Base-by-base conservation (phyloP, 2,329 filamentous ascomycete genomes). In the Thermothelomyces thermophilus region DNA sequence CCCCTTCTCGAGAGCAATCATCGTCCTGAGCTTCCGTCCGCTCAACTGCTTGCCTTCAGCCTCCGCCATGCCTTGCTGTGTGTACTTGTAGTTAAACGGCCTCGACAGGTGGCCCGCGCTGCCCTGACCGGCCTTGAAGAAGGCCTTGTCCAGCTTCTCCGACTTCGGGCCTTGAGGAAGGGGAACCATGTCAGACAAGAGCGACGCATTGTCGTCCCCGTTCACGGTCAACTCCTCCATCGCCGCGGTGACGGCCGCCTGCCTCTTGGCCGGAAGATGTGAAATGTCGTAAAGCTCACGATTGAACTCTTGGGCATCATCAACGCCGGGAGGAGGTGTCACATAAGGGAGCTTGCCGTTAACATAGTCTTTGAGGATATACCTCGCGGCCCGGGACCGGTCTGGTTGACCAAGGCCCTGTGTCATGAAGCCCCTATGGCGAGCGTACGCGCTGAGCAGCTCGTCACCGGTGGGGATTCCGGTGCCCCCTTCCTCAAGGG, bases 281-380 rank as follows among this genome's bases (percentile, higher is more conserved):
- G 76, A 74, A 40, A 85, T 74, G 62, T 95, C 86, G 68, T 97
- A 97, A 4, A 97, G 81, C 52, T 94, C 90, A 43, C 76, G 73
- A 70, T 98, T 98, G 76, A 97, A 98, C 47, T 84, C 80, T 42
- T 72, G 71, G 0, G 81, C 73, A 59, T 96, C 86, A 34, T 86
- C 80, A 26, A 83, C 77, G 11, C 40, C 55, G 0, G 90, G 90
- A 0, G 93, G 93, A 4, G 93, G 90, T 61, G 91, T 84, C 58
- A 90, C 93, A 71, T 86, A 97, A 5, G 97, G 78, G 0, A 98
- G 79, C 70, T 96, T 97, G 55, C 93, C 93, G 65, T 86, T 95
- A 59, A 98, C 93, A 63, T 97, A 98, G 70, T 98, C 93, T 67
- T 98, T 98, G 22, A 98, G 78, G 14, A 98, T 77, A 59, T 88